These are phyloP conservation scores for Lepidium africanum DNA, from an alignment of 345 rosid genomes.

Conservation along the genomic window DNA sequence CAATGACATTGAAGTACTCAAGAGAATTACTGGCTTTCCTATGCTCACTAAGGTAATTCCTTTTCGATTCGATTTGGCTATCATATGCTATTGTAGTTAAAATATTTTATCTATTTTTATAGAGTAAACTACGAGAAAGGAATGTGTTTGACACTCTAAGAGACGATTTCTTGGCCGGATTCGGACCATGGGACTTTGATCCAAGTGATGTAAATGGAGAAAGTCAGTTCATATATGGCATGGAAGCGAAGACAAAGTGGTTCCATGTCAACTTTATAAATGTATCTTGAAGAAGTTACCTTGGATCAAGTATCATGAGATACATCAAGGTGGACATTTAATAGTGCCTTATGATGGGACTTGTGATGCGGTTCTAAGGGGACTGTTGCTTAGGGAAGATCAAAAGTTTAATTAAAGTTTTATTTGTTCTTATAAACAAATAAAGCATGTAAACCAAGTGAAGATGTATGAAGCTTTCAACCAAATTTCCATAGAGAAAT, in stretches of 20 bases:
- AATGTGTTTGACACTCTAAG: conserved; percentile 50
- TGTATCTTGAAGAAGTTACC: conserved; percentile 45
- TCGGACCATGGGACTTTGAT: conserved; percentile 75
- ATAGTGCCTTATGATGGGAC: conserved; percentile 60
- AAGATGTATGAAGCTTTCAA: no score
- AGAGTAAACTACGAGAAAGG: conserved; percentile 45
- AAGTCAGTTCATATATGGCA: conserved; percentile 71
- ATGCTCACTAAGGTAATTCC: conserved; percentile 63
- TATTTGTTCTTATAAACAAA: no score
- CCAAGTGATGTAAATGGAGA: conserved; percentile 36
- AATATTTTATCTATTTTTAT: not conserved
- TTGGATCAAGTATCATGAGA: conserved; percentile 75
- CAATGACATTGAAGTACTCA: conserved; percentile 50
- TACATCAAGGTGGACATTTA: conserved; percentile 72
- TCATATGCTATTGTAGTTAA: not conserved
- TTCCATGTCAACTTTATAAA: conserved; percentile 64
- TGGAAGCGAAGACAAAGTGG: conserved; percentile 72
- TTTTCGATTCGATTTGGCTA: not conserved
- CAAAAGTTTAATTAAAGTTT: not conserved
- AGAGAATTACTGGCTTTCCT: conserved; percentile 52
- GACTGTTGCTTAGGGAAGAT: conserved; percentile 53
- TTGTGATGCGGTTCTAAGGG: conserved; percentile 48
- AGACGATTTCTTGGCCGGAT: conserved; percentile 45
- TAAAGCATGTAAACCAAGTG: no score
- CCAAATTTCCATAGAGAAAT: no score